These are phyloP conservation scores for Candida sphagnicola DNA, from an alignment of 805 yeast genomes.

Conservation along the genomic window DNA sequence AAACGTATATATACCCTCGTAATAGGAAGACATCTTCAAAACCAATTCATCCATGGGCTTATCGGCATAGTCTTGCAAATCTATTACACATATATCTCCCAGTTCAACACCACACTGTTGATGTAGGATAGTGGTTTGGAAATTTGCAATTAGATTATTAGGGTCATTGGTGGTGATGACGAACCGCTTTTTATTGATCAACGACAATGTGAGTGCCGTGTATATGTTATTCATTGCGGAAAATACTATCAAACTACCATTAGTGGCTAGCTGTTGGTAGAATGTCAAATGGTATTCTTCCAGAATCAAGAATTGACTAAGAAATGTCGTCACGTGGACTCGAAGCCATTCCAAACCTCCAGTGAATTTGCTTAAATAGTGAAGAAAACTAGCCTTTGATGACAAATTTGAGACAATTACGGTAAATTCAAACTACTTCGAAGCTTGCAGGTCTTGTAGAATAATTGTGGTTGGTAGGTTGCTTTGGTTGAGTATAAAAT, in stretches of 20 bases:
- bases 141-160: slow-evolving; percentile 2
- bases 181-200: slow-evolving; percentile 15
- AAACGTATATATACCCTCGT: slow-evolving; percentile 5
- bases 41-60: slow-evolving; percentile 3
- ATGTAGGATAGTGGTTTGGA: slow-evolving; percentile 7
- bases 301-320: neutral
- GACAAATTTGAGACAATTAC: neutral
- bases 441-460: too few relatives aligned
- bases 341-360: neutral
- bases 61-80: slow-evolving; percentile 4
- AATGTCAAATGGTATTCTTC: neutral
- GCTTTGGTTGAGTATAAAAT: too few relatives aligned
- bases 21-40: neutral
- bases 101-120: slow-evolving; percentile 7
- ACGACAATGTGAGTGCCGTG: slow-evolving; percentile 16
- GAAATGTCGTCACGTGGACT: neutral
- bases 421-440: neutral
- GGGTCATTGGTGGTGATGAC: slow-evolving; percentile 14
- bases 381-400: neutral
- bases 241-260: too few relatives aligned
- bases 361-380: too few relatives aligned
- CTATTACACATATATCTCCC: slow-evolving; percentile 9
- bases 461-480: too few relatives aligned
- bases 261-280: too few relatives aligned
- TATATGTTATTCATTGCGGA: slow-evolving; percentile 19